Conservation (phyloP, 2,329 filamentous ascomycete genomes). For the Tolypocladium sp. region DNA sequence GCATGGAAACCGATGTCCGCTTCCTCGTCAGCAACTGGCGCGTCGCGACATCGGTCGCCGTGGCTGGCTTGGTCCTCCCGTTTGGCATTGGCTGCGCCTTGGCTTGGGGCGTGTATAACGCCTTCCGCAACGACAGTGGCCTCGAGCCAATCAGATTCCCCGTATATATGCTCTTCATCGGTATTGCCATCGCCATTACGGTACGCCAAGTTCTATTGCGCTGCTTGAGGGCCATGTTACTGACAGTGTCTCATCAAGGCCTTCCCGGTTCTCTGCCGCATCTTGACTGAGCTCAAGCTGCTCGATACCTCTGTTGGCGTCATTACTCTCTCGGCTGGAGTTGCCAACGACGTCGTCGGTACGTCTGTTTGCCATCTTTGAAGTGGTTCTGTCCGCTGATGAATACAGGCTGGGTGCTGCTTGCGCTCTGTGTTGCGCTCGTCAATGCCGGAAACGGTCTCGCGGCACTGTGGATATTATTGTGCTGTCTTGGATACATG, state of each 20-base stretch:
- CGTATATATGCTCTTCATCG: constrained; percentile 65
- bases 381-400: background rate
- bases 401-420: constrained; percentile 61
- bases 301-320: constrained; percentile 76
- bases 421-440: constrained; percentile 85
- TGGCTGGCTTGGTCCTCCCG: constrained; percentile 71
- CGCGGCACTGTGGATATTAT: constrained; percentile 74
- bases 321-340: constrained; percentile 81
- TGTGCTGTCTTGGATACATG: constrained; percentile 66
- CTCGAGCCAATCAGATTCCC: constrained; percentile 37
- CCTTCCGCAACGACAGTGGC: constrained; percentile 47
- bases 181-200: constrained; percentile 88
- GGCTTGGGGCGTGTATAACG: constrained; percentile 69
- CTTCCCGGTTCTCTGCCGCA: constrained; percentile 87
- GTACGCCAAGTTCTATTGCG: constrained; percentile 5
- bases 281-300: constrained; percentile 82
- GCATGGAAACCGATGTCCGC: constrained; percentile 75
- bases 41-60: constrained; percentile 65
- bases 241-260: constrained; percentile 25
- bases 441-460: constrained; percentile 81
- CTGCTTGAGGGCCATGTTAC: background rate
- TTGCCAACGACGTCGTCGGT: constrained; percentile 71
- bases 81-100: constrained; percentile 77
- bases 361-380: constrained; percentile 1
- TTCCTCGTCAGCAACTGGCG: constrained; percentile 74